phyloP scores from a whole-genome alignment of 495 filamentous ascomycete species.

The Penicillium daleae region DNA sequence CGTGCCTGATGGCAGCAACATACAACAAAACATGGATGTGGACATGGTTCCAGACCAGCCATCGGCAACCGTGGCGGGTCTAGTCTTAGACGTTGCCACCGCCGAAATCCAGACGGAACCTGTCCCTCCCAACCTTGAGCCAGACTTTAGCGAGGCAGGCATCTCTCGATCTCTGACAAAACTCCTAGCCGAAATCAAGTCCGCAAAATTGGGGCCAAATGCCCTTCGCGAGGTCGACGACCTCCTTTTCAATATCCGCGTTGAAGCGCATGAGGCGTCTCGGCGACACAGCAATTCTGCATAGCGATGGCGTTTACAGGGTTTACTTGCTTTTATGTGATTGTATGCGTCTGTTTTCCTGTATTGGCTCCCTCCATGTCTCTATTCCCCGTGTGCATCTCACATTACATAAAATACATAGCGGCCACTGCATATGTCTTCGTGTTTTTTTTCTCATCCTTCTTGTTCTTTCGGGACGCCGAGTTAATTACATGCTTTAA shows the following conservation, averaged over 20 bases:
- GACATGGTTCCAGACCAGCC: not conserved
- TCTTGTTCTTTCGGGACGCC: not conserved
- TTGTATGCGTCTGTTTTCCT: conserved; percentile 19
- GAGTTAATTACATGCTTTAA: not conserved
- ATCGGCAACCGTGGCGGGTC: not conserved
- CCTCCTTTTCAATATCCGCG: conserved; percentile 67
- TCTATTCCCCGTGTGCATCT: conserved; percentile 34
- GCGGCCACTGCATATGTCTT: conserved; percentile 14
- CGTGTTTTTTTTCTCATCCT: not conserved
- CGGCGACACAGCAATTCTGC: conserved; percentile 47
- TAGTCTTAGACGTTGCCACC: conserved; percentile 11
- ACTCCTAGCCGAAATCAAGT: conserved; percentile 55
- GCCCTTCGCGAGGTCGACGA: conserved; percentile 65
- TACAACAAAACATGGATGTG: conserved; percentile 26
- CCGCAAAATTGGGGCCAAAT: conserved; percentile 50
- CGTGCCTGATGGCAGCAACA: not conserved
- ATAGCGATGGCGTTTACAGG: conserved; percentile 51
- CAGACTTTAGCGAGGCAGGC: conserved; percentile 19
- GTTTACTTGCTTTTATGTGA: conserved; percentile 14
- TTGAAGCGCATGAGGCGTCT: conserved; percentile 64
- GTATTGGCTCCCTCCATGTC: conserved; percentile 14
- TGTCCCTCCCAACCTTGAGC: conserved; percentile 9
- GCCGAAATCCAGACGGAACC: conserved; percentile 27
- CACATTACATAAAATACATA: conserved; percentile 20
- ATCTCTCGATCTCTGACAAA: conserved; percentile 55